Evolutionary conservation across 441 rosid genomes (phyloP).

Genomic region (Gossypium schwendimanii): DNA sequence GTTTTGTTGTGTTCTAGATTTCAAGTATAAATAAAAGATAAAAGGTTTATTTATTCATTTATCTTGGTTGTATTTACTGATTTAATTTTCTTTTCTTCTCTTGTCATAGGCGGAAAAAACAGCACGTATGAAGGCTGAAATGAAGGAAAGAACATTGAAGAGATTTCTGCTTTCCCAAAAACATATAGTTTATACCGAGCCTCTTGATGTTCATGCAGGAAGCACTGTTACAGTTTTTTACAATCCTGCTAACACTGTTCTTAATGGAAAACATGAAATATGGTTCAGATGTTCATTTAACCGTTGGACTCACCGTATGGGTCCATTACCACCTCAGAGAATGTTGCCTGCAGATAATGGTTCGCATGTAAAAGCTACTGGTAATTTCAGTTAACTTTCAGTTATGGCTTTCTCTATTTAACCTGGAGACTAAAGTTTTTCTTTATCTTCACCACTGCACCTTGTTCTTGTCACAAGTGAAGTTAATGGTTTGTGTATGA

Average conservation of each 20-base stretch:
- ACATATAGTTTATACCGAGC: constrained; percentile 80
- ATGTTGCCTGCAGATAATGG: constrained; percentile 60
- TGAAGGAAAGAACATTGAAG: constrained; percentile 61
- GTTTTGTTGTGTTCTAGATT: neutral
- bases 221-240: constrained; percentile 56
- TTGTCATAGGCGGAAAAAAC: constrained; percentile 53
- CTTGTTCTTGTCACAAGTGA: neutral
- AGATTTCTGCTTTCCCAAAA: constrained; percentile 79
- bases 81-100: constrained; percentile 14
- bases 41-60: neutral
- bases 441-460: neutral
- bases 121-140: constrained; percentile 74
- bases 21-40: neutral
- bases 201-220: constrained; percentile 82
- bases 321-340: constrained; percentile 74
- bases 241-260: constrained; percentile 77
- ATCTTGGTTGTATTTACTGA: neutral
- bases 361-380: constrained; percentile 55
- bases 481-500: neutral
- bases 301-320: constrained; percentile 79
- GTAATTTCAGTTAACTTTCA: constrained; percentile 28
- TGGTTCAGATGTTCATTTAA: constrained; percentile 94
- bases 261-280: constrained; percentile 77
- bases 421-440: neutral
- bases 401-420: neutral